A percentile compares a stretch with the other conserved stretches of the same genome.
Evolutionary conservation across 352 stramenopile species (phyloP).

Genomic region (Pythium sp.): DNA sequence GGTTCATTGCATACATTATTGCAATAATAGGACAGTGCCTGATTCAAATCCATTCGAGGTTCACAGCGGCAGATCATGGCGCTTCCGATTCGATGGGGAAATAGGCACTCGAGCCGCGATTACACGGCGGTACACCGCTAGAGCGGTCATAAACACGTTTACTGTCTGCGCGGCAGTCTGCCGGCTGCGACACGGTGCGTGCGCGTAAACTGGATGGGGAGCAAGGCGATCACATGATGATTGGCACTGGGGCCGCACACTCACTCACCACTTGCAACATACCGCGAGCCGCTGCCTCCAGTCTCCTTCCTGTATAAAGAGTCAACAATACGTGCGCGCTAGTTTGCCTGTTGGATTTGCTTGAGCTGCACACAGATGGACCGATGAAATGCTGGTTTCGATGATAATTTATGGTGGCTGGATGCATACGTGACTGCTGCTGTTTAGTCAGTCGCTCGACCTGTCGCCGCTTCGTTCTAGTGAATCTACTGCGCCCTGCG

Average conservation of each 20-base stretch:
- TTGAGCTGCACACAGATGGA: too few relatives aligned
- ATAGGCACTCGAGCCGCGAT: neutral
- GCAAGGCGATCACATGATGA: neutral
- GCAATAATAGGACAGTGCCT: neutral
- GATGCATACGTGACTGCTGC: neutral
- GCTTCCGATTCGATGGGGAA: neutral
- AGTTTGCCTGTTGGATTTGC: neutral
- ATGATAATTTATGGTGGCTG: neutral
- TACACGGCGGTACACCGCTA: neutral
- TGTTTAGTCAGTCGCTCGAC: neutral
- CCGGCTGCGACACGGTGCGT: neutral
- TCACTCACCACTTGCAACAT: neutral
- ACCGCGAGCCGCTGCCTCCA: neutral
- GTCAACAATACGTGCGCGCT: neutral
- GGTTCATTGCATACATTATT: neutral
- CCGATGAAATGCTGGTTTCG: neutral
- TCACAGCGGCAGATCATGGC: neutral
- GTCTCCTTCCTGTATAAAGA: neutral
- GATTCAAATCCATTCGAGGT: neutral
- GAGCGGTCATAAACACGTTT: too few relatives aligned
- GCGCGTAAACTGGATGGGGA: constrained; percentile 3
- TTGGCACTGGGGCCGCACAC: neutral
- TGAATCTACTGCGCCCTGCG: neutral
- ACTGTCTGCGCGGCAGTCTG: neutral
- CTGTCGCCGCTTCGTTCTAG: neutral